A percentile compares a stretch with the other conserved stretches of the same genome.
Conservation (phyloP, 169 alveolate genomes). For the Neospora caninum region DNA sequence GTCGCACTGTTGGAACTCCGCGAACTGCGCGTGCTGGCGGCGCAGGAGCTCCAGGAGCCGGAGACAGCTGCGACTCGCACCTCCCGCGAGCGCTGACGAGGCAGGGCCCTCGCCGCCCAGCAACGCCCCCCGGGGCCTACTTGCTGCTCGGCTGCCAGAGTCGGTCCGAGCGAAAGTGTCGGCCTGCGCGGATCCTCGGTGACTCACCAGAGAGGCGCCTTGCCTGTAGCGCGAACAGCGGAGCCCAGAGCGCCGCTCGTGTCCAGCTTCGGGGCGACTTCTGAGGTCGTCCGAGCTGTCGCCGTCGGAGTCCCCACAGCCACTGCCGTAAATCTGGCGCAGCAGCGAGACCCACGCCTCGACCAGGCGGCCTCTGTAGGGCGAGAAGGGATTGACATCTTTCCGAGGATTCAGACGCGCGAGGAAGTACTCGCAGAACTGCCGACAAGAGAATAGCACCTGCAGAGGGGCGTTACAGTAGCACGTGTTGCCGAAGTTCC, state of each 20-base stretch:
- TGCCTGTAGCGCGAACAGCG: no score
- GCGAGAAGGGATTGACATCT: slow-evolving; percentile 23
- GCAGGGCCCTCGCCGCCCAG: neutral
- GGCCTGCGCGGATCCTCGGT: no score
- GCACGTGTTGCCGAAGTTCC: slow-evolving; percentile 62
- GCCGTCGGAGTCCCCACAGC: no score
- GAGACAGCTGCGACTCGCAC: slow-evolving; percentile 16
- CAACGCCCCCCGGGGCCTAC: neutral
- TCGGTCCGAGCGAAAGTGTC: no score
- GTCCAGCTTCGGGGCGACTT: no score
- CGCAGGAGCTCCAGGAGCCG: slow-evolving; percentile 51
- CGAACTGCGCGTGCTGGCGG: slow-evolving; percentile 37
- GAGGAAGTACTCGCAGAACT: slow-evolving; percentile 47
- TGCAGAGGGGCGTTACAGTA: slow-evolving; percentile 64
- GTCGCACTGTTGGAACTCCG: slow-evolving; percentile 43
- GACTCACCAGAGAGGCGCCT: no score
- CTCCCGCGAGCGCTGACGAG: neutral
- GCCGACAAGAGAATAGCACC: slow-evolving; percentile 19
- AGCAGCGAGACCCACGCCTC: slow-evolving; percentile 37
- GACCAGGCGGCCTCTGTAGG: slow-evolving; percentile 47
- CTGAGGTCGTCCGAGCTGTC: no score
- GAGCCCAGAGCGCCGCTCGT: no score
- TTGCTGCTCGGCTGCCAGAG: no score
- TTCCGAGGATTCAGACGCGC: neutral
- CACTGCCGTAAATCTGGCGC: slow-evolving; percentile 11